phyloP scores from a whole-genome alignment of 352 stramenopile species.

The Globisporangium solare region DNA sequence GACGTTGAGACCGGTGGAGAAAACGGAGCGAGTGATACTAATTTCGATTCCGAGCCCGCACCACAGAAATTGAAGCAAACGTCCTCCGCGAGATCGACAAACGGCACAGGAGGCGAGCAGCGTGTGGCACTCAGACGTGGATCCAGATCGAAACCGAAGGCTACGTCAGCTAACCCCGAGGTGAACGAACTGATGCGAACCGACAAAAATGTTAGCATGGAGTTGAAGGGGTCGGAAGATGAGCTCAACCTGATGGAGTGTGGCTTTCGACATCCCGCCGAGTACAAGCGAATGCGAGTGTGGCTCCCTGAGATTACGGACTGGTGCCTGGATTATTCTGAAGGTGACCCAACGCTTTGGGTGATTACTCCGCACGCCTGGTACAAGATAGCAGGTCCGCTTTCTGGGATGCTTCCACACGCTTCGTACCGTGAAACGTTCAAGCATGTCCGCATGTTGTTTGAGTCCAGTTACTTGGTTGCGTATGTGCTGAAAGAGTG shows the following conservation, averaged over 20 bases:
- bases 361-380: slow-evolving; percentile 77
- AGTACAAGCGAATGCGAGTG: slow-evolving; percentile 59
- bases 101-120: slow-evolving; percentile 3
- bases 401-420: slow-evolving; percentile 73
- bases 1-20: slow-evolving; percentile 25
- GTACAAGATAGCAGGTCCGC: slow-evolving; percentile 82
- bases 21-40: not conserved
- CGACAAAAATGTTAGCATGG: slow-evolving; percentile 41
- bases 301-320: slow-evolving; percentile 84
- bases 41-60: not conserved
- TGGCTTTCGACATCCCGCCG: slow-evolving; percentile 61
- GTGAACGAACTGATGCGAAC: slow-evolving; percentile 78
- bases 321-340: slow-evolving; percentile 85
- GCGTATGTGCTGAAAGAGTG: slow-evolving; percentile 83
- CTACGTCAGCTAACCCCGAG: slow-evolving; percentile 27
- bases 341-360: slow-evolving; percentile 81
- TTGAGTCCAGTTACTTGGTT: slow-evolving; percentile 81
- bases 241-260: slow-evolving; percentile 79
- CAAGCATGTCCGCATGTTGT: slow-evolving; percentile 67
- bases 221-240: slow-evolving; percentile 46
- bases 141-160: slow-evolving; percentile 14
- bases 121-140: slow-evolving; percentile 2
- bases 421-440: slow-evolving; percentile 68
- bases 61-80: slow-evolving; percentile 1
- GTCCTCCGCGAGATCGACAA: not conserved